These are phyloP conservation scores for Cyberlindnera petersonii DNA, from an alignment of 805 yeast species.

Conservation along the genomic window DNA sequence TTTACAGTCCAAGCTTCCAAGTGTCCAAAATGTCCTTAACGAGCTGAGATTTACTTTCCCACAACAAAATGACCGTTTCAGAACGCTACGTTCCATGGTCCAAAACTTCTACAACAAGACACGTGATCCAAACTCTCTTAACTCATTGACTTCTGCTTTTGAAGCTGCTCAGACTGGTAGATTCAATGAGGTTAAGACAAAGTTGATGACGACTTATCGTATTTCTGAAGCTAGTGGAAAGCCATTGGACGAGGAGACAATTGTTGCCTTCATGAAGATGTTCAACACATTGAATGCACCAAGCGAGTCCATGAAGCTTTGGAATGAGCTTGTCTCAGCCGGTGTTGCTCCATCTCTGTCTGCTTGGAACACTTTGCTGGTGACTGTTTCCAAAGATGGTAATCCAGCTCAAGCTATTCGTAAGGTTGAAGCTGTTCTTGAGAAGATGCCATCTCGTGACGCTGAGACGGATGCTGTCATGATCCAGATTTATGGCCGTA, in stretches of 20 bases:
- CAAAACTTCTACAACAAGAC: conserved; percentile 11
- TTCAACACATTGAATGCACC: conserved; percentile 36
- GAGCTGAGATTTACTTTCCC: conserved; percentile 6
- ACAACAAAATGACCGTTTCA: conserved; percentile 7
- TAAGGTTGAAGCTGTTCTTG: conserved; percentile 37
- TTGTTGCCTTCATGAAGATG: conserved; percentile 43
- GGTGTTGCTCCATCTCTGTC: conserved; percentile 40
- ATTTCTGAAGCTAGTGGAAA: conserved; percentile 28
- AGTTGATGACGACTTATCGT: conserved; percentile 19
- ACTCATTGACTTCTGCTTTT: conserved; percentile 17
- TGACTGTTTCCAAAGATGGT: conserved; percentile 37
- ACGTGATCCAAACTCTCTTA: conserved; percentile 23
- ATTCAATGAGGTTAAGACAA: conserved; percentile 12
- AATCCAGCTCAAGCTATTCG: conserved; percentile 28
- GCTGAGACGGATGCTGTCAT: conserved; percentile 46
- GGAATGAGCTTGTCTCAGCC: conserved; percentile 44
- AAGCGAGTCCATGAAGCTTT: conserved; percentile 39
- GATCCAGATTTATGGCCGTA: conserved; percentile 45
- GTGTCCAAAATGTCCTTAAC: background rate
- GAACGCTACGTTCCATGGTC: conserved; percentile 5
- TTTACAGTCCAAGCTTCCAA: conserved; percentile 15
- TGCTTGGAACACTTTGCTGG: conserved; percentile 58
- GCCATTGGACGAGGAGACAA: conserved; percentile 38
- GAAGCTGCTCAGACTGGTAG: conserved; percentile 19
- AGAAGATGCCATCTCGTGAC: conserved; percentile 38